These are phyloP conservation scores for Anacardium occidentale DNA, from an alignment of 345 rosid genomes.

Conservation along the genomic window DNA sequence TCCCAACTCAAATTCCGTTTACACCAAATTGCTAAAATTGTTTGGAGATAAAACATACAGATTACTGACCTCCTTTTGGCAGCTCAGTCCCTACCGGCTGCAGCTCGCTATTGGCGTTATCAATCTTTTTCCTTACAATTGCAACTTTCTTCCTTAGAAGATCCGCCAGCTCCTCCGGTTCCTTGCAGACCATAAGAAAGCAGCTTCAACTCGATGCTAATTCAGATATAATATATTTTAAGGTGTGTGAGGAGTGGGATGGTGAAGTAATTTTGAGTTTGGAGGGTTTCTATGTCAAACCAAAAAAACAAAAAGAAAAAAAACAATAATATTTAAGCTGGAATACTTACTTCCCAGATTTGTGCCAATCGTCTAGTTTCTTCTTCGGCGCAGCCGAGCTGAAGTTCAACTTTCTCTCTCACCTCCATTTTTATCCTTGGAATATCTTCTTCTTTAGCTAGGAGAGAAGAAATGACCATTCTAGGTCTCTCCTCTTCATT, in stretches of 20 bases:
- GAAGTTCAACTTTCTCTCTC: constrained; percentile 64
- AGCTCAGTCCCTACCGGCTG: constrained; percentile 64
- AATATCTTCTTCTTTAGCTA: constrained; percentile 81
- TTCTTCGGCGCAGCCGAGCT: constrained; percentile 70
- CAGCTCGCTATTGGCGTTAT: constrained; percentile 56
- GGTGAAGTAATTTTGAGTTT: too few species aligned
- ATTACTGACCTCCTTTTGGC: constrained; percentile 64
- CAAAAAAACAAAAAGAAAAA: too few species aligned
- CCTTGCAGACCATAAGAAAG: constrained; percentile 33
- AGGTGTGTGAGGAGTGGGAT: too few species aligned
- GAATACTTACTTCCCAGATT: constrained; percentile 62
- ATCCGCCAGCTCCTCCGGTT: constrained; percentile 69
- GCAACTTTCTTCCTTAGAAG: constrained; percentile 81
- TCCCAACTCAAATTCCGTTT: background rate
- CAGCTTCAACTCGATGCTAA: background rate
- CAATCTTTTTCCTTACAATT: constrained; percentile 60
- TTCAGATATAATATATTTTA: too few species aligned
- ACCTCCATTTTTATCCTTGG: constrained; percentile 70
- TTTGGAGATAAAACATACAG: too few species aligned
- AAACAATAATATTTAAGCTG: too few species aligned
- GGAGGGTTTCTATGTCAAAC: too few species aligned
- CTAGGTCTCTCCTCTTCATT: constrained; percentile 48
- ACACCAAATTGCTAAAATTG: background rate
- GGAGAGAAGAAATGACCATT: constrained; percentile 51
- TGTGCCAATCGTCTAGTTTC: constrained; percentile 63